Base-by-base conservation (phyloP, 129 eudicot species). In the Heracleum sosnowskyi region DNA sequence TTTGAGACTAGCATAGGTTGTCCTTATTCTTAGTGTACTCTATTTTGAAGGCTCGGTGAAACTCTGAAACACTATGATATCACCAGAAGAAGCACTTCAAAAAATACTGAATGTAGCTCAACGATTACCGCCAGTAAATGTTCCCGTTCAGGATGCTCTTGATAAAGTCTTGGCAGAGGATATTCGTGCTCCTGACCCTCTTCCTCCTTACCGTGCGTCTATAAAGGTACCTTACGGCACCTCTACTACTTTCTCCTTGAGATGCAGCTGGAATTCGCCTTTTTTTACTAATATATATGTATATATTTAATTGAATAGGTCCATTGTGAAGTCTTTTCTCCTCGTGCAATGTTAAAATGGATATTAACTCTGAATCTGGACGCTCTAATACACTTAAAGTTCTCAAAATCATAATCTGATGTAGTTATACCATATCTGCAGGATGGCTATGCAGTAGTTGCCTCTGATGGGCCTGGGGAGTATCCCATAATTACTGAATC, bases 401-500 rank as follows among this genome's bases (percentile, higher is more conserved):
- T 46, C 76, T 46, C 74, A 42, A 40, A 55, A 78, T 66, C 15
- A 34, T 28, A 36, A 64, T 12, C 33, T 37, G 17, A 13, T 62
- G 7, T 44, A 74, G 6, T 63, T 46, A 2, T 42, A 10, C 35
- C 7, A 6, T 41, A 28, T 78, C 74, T 78, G 51, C 85, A 93
- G 98, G 98, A 91, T 71, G 98, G 98, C 29, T 93, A 93, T 89
- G 98, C 97, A 75, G 93, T 93, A 51, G 88, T 93, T 81, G 91
- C 96, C 76, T 87, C 97, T 31, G 98, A 93, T 84, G 97, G 98
- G n/a, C 97, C 96, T 62, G 97, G 98, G 78, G 98, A 86, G 47
- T 93, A 93, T 83, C 91, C 91, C 7, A 82, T 93, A 18, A 91
- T 93, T 76, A 89, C 96, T 29, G 98, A 93, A 86, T 93, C 96